These are phyloP conservation scores for Melastoma candidum DNA, from an alignment of 441 rosid species.

Conservation along the genomic window DNA sequence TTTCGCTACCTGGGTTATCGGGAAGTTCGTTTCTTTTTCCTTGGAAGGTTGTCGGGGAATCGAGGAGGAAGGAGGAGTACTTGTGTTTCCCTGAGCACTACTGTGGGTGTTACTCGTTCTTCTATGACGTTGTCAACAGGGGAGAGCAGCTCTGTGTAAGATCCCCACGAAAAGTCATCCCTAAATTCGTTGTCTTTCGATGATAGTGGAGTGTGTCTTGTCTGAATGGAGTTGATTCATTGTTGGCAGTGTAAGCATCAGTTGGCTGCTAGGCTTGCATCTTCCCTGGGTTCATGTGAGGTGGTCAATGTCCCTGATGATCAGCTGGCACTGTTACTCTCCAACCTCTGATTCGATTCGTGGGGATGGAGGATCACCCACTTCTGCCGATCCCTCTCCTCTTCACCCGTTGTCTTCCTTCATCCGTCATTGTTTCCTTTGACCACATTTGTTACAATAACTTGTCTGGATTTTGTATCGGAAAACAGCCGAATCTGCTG, in stretches of 20 bases:
- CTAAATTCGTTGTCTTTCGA: no score
- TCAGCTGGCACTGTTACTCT: conserved; percentile 50
- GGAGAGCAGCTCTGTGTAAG: conserved; percentile 86
- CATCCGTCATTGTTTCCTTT: no score
- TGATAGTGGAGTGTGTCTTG: no score
- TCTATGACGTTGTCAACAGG: conserved; percentile 68
- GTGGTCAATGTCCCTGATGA: conserved; percentile 54
- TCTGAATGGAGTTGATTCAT: background rate
- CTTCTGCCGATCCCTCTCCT: no score
- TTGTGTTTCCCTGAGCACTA: conserved; percentile 60
- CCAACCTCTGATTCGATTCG: conserved; percentile 29
- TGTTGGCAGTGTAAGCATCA: conserved; percentile 69
- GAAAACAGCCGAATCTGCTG: no score
- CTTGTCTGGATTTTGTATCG: no score
- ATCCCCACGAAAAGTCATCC: background rate
- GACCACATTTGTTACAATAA: no score
- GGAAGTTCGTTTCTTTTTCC: background rate
- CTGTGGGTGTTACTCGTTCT: conserved; percentile 83
- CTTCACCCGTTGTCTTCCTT: no score
- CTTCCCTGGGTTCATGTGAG: conserved; percentile 41
- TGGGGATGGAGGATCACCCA: no score
- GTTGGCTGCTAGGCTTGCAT: conserved; percentile 71
- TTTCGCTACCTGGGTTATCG: background rate
- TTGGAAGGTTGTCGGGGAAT: conserved; percentile 35
- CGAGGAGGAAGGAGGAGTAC: conserved; percentile 69